phyloP scores from a whole-genome alignment of 2,329 filamentous ascomycete species.

The Alternaria incomplexa region DNA sequence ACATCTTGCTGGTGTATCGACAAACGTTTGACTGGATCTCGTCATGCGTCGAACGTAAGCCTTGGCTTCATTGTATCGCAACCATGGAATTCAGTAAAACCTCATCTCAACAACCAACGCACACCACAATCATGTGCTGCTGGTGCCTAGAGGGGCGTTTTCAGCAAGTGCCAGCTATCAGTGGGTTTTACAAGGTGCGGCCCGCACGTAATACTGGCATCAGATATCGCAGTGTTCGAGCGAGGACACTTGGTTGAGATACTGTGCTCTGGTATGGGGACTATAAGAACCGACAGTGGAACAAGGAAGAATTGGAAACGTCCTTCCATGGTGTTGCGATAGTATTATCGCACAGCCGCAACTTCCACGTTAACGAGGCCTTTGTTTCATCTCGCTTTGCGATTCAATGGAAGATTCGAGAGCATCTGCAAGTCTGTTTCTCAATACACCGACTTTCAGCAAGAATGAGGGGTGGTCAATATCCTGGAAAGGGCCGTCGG shows the following conservation, averaged over 20 bases:
- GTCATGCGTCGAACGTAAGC: not conserved
- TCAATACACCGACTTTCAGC: not conserved
- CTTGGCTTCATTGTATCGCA: not conserved
- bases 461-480: not conserved
- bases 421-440: not conserved
- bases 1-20: not conserved
- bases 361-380: not conserved
- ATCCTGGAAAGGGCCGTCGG: not conserved
- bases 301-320: not conserved
- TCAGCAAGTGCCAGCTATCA: not conserved
- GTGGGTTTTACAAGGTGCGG: not conserved
- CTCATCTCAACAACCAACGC: not conserved
- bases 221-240: constrained; percentile 8
- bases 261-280: not conserved
- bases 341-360: not conserved
- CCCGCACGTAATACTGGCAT: constrained; percentile 3
- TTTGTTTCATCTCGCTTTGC: not conserved
- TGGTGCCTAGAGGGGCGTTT: not conserved
- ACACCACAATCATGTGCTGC: not conserved
- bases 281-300: not conserved
- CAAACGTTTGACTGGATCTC: not conserved
- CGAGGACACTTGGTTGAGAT: not conserved
- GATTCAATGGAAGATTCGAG: not conserved
- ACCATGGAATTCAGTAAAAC: not conserved
- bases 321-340: not conserved